phyloP scores from a whole-genome alignment of 805 yeast species.

The Hanseniaspora singularis region DNA sequence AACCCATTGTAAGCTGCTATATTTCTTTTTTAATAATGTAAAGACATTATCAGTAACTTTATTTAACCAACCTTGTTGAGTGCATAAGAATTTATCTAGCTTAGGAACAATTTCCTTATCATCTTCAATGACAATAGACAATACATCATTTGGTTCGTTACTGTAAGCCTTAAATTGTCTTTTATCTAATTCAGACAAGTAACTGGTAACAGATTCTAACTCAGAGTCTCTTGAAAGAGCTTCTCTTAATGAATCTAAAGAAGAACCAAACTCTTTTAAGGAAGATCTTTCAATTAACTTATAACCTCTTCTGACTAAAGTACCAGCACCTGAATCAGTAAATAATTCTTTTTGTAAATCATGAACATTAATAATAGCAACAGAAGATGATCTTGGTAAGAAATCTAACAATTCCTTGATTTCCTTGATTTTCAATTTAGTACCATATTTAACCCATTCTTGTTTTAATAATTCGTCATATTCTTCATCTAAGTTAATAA shows the following conservation, averaged over 20 bases:
- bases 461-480: constrained; percentile 81
- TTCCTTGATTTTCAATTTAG: constrained; percentile 91
- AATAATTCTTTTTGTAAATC: constrained; percentile 94
- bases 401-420: constrained; percentile 87
- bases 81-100: constrained; percentile 74
- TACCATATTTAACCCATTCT: constrained; percentile 97
- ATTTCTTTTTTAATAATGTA: constrained; percentile 66
- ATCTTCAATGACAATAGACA: constrained; percentile 65
- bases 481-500: constrained; percentile 91
- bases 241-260: constrained; percentile 63
- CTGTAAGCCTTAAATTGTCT: constrained; percentile 65
- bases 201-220: constrained; percentile 48
- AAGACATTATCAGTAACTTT: constrained; percentile 93
- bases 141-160: constrained; percentile 90
- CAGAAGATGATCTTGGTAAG: constrained; percentile 93
- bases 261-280: constrained; percentile 48
- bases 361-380: constrained; percentile 89
- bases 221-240: constrained; percentile 70
- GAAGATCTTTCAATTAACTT: constrained; percentile 63
- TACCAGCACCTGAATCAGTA: constrained; percentile 98
- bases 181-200: constrained; percentile 58
- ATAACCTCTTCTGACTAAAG: constrained; percentile 94
- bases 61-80: constrained; percentile 92
- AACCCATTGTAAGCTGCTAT: constrained; percentile 67
- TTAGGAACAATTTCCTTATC: constrained; percentile 39